Evolutionary conservation across 345 rosid genomes (phyloP).

Genomic region (Luvunga scandens): DNA sequence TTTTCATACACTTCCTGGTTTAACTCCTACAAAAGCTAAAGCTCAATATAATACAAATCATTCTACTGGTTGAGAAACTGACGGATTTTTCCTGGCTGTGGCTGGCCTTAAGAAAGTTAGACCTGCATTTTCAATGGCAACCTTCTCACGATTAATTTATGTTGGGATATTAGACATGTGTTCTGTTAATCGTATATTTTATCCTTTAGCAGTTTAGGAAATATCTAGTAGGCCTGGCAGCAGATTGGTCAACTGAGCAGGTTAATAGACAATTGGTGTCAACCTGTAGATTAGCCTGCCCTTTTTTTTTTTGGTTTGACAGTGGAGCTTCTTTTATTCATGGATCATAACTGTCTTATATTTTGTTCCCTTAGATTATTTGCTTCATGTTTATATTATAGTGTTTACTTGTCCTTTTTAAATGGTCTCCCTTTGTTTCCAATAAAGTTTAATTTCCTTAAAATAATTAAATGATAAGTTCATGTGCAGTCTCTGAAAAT

Average conservation of each 20-base stretch:
- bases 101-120: background rate
- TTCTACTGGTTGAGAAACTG: background rate
- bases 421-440: background rate
- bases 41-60: background rate
- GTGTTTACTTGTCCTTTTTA: background rate
- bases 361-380: background rate
- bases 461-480: background rate
- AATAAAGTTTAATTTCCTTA: constrained; percentile 7
- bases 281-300: background rate
- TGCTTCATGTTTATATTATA: background rate
- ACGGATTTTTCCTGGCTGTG: background rate
- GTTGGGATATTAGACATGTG: background rate
- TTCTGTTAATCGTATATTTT: background rate
- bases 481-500: constrained; percentile 34
- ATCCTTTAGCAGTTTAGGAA: background rate
- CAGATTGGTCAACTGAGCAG: background rate
- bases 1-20: background rate
- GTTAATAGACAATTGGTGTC: background rate
- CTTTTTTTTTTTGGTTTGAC: background rate
- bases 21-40: background rate
- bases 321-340: background rate
- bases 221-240: background rate
- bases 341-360: background rate
- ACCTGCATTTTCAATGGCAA: background rate
- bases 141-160: background rate